Percentiles rank a stretch among this genome's conserved stretches.
Conservation (phyloP, 371 early-diverging fungal genomes). For the Scutellospora calospora region DNA sequence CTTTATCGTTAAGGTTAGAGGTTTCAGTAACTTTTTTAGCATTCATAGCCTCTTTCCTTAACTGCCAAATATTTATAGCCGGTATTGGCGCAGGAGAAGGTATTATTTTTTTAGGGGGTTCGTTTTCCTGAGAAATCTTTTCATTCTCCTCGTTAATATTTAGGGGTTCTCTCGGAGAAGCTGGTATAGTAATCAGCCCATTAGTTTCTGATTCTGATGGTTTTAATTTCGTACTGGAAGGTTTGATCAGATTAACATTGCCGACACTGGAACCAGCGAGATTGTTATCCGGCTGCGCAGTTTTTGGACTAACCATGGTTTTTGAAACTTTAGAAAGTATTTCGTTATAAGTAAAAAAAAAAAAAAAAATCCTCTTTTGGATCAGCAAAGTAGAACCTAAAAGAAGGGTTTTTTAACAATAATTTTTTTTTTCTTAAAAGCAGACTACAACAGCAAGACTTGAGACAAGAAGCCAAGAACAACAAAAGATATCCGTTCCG, state of each 20-base stretch:
- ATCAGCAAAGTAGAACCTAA: constrained; percentile 11
- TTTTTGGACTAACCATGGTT: constrained; percentile 43
- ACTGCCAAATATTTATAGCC: constrained; percentile 32
- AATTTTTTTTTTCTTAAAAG: too few relatives aligned
- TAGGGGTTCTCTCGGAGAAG: neutral
- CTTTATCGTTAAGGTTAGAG: neutral
- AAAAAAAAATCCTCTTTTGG: neutral
- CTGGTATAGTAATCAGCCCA: neutral
- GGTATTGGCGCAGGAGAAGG: constrained; percentile 37
- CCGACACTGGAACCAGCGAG: constrained; percentile 11
- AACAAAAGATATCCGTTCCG: constrained; percentile 17
- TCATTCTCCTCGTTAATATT: constrained; percentile 11
- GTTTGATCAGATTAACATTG: constrained; percentile 37
- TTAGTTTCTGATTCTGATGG: constrained; percentile 1
- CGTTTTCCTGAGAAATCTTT: neutral
- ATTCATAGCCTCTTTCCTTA: constrained; percentile 17
- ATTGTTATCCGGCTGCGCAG: constrained; percentile 35
- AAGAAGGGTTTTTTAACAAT: neutral
- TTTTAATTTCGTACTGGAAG: constrained; percentile 26
- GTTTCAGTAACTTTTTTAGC: neutral
- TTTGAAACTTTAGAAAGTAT: neutral
- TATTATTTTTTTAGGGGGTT: constrained; percentile 16
- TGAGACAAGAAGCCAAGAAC: neutral
- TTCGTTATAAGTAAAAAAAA: neutral
- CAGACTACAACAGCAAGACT: too few relatives aligned